These are phyloP conservation scores for Blastomyces emzantsi DNA, from an alignment of 2,329 filamentous ascomycete genomes.

Conservation along the genomic window DNA sequence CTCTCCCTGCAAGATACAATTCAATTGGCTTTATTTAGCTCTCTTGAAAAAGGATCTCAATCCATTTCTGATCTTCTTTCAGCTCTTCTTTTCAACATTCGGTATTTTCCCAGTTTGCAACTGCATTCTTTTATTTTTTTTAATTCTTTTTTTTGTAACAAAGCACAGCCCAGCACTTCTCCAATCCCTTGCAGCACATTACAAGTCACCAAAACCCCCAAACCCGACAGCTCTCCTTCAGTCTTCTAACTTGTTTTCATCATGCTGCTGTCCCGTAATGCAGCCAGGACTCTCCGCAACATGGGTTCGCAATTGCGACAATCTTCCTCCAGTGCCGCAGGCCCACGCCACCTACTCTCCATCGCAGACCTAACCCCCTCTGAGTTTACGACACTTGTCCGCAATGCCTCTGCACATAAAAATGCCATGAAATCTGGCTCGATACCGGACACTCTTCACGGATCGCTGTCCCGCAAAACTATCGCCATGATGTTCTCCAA, in stretches of 20 bases:
- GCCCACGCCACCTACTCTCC: constrained; percentile 78
- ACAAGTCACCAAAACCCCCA: background rate
- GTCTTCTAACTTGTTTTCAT: constrained; percentile 6
- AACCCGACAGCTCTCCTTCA: background rate
- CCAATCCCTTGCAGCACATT: background rate
- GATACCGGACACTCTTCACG: constrained; percentile 50
- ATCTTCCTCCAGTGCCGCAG: constrained; percentile 23
- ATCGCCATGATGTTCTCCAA: constrained; percentile 97
- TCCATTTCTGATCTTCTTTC: background rate
- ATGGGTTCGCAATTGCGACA: constrained; percentile 23
- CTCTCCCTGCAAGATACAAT: background rate
- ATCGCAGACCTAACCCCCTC: constrained; percentile 73
- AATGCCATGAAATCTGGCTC: constrained; percentile 61
- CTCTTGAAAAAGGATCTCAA: background rate
- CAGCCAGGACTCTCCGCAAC: constrained; percentile 17
- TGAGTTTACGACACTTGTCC: constrained; percentile 74
- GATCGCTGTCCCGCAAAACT: constrained; percentile 62
- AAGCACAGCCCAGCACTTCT: background rate
- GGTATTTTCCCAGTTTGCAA: background rate
- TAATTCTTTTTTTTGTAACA: background rate
- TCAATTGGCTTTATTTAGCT: background rate
- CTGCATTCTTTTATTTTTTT: background rate
- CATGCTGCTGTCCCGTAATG: constrained; percentile 12
- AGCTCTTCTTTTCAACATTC: background rate
- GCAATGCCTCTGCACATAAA: constrained; percentile 73